Percentiles rank a stretch among this genome's conserved stretches.
phyloP scores from a whole-genome alignment of 352 stramenopile species.

The Saprolegnia diclina region DNA sequence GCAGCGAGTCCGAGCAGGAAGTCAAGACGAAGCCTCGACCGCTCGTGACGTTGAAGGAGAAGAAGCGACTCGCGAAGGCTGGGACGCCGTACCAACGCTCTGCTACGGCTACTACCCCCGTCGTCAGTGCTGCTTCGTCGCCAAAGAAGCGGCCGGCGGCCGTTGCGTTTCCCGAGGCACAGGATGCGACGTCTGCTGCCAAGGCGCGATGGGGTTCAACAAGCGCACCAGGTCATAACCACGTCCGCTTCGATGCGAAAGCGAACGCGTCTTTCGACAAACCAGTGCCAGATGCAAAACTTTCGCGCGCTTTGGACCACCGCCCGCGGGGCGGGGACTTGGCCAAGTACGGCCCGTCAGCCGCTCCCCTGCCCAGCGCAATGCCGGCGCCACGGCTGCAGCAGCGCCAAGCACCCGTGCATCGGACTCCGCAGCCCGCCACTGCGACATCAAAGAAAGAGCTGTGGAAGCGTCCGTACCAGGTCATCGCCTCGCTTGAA shows the following conservation, averaged over 20 bases:
- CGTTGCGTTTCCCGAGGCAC: not conserved
- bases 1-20: not conserved
- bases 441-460: not conserved
- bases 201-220: not conserved
- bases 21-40: not conserved
- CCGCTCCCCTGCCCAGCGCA: not conserved
- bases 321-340: not conserved
- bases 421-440: not conserved
- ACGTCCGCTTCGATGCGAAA: not conserved
- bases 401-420: not conserved
- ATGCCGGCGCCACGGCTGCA: not conserved
- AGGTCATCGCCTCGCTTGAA: slow-evolving; percentile 10
- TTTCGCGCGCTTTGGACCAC: not conserved
- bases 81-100: not conserved
- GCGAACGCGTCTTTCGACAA: not conserved
- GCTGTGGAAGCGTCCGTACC: slow-evolving; percentile 15
- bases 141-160: not conserved
- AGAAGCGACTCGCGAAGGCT: not conserved
- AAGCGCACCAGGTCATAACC: no score
- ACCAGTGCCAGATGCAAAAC: not conserved
- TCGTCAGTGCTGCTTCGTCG: no score
- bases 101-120: no score
- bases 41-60: not conserved
- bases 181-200: not conserved
- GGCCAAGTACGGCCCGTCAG: slow-evolving; percentile 3